These are phyloP conservation scores for Trichosporon sp. DNA, from an alignment of 1,284 basidiomycete species.

Conservation along the genomic window DNA sequence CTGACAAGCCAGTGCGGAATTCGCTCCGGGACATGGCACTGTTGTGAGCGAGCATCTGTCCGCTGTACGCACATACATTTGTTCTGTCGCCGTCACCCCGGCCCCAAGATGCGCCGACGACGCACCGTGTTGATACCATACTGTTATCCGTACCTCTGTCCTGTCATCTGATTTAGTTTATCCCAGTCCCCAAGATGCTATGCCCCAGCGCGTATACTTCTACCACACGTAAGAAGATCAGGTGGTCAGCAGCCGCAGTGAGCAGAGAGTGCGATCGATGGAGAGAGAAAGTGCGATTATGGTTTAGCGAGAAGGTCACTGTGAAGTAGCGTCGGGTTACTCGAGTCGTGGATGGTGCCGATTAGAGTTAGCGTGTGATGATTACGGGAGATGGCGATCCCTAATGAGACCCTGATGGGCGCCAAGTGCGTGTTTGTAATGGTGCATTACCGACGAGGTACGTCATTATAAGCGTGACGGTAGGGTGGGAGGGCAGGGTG, in stretches of 20 bases:
- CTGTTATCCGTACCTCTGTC: neutral
- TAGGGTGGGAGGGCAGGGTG: neutral
- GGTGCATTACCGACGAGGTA: neutral
- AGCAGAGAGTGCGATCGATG: too few species aligned
- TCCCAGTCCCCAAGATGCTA: neutral
- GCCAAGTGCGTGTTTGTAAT: neutral
- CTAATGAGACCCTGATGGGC: neutral
- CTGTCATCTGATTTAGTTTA: slow-evolving; percentile 1
- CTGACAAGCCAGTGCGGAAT: slow-evolving; percentile 29
- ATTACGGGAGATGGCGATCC: neutral
- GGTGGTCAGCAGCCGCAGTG: neutral
- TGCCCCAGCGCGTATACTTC: too few species aligned
- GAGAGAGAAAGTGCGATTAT: neutral
- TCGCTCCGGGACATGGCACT: slow-evolving; percentile 34
- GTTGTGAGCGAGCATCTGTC: slow-evolving; percentile 18
- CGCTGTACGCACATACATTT: slow-evolving; percentile 5
- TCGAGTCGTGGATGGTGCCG: neutral
- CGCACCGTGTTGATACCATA: neutral
- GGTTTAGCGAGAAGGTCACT: too few species aligned
- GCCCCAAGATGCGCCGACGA: neutral
- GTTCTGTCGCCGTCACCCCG: neutral
- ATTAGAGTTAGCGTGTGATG: neutral
- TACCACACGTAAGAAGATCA: too few species aligned
- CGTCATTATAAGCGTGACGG: slow-evolving; percentile 4
- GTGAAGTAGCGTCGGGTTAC: too few species aligned